Evolutionary conservation across 2,329 filamentous ascomycete genomes (phyloP).

Genomic region (Fusarium brevicatenulatum): DNA sequence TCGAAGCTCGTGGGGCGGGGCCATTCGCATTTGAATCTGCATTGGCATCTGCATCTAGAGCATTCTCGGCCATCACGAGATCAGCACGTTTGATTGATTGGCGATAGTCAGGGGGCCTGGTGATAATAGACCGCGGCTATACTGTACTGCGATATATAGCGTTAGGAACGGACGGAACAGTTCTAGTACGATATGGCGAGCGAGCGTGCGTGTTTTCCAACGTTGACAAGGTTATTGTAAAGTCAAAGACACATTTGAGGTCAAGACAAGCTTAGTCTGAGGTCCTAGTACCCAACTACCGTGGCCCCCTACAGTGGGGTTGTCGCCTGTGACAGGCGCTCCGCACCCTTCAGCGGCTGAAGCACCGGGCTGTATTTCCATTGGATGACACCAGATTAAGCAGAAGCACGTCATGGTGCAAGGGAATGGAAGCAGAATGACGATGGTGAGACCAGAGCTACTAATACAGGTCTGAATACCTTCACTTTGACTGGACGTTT

Average conservation of each 20-base stretch:
- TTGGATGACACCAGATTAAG: conserved; percentile 21
- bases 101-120: neutral
- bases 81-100: conserved; percentile 5
- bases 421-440: neutral
- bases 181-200: neutral
- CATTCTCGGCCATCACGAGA: conserved; percentile 15
- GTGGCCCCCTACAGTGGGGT: conserved; percentile 6
- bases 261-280: conserved; percentile 12
- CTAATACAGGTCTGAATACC: neutral
- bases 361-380: neutral
- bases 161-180: neutral
- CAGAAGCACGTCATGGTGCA: conserved; percentile 4
- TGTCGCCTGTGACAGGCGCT: conserved; percentile 1
- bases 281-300: neutral
- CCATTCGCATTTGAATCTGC: neutral
- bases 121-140: neutral
- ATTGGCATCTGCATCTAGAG: conserved; percentile 10
- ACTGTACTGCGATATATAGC: neutral
- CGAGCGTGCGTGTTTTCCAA: neutral
- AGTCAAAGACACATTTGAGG: conserved; percentile 6
- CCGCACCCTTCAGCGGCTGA: neutral
- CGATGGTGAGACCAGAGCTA: neutral
- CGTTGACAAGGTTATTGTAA: neutral
- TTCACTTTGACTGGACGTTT: neutral
- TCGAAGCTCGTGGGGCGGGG: conserved; percentile 31